Conservation (phyloP, 2,329 filamentous ascomycete species). For the Scleromitrula shiraiana region DNA sequence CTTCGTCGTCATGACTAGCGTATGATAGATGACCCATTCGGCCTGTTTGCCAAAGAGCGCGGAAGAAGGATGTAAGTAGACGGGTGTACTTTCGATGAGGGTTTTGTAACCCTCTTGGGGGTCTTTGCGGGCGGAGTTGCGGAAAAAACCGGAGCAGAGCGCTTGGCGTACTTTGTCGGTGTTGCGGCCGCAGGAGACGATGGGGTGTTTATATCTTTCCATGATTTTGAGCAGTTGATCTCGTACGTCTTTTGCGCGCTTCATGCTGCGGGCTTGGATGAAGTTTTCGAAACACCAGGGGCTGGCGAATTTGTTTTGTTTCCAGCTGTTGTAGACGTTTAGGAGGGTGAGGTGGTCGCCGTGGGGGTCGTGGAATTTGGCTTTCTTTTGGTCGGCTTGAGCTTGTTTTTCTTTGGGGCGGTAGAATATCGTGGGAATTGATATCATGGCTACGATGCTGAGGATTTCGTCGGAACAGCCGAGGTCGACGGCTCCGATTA, state of each 20-base stretch:
- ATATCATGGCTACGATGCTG: constrained; percentile 91
- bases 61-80: constrained; percentile 88
- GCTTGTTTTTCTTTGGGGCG: constrained; percentile 95
- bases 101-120: constrained; percentile 97
- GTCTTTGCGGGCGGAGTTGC: constrained; percentile 89
- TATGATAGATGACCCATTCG: constrained; percentile 93
- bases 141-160: constrained; percentile 89
- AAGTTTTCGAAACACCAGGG: constrained; percentile 98
- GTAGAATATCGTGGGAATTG: constrained; percentile 80
- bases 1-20: constrained; percentile 84
- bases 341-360: constrained; percentile 92
- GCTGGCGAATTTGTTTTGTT: constrained; percentile 68
- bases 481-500: constrained; percentile 81
- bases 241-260: constrained; percentile 82
- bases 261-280: constrained; percentile 85
- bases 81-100: constrained; percentile 86
- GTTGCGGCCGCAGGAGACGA: constrained; percentile 79
- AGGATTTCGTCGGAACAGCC: constrained; percentile 90
- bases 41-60: constrained; percentile 92
- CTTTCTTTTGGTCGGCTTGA: constrained; percentile 94
- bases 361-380: constrained; percentile 91
- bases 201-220: constrained; percentile 75
- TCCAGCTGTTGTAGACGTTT: constrained; percentile 98
- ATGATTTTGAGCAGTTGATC: constrained; percentile 91
- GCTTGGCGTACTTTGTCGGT: constrained; percentile 83